Evolutionary conservation across 331 rosid genomes (phyloP).

Genomic region (Cydonia oblonga): DNA sequence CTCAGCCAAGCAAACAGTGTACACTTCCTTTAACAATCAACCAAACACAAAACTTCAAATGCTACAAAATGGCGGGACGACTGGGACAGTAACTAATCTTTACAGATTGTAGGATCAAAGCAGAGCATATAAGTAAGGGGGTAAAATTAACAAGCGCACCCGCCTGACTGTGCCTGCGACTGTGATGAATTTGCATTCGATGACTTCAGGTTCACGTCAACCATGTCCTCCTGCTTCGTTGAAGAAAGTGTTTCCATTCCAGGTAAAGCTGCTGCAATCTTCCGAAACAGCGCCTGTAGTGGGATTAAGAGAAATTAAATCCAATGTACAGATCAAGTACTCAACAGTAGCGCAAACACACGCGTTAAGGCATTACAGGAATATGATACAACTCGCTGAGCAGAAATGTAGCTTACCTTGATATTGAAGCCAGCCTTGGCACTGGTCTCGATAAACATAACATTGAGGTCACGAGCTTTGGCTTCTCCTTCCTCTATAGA

Average conservation of each 20-base stretch:
- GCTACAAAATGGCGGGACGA: background rate
- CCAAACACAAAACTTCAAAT: background rate
- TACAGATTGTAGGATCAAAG: conserved; percentile 1
- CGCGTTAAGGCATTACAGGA: background rate
- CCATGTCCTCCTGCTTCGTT: conserved; percentile 96
- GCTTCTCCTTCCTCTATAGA: conserved; percentile 96
- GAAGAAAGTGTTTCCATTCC: conserved; percentile 98
- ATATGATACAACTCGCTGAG: background rate
- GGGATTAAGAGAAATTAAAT: conserved; percentile 6
- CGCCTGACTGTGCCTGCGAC: conserved; percentile 67
- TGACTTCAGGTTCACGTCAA: conserved; percentile 90
- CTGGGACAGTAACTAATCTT: background rate
- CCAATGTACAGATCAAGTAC: background rate
- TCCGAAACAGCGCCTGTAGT: conserved; percentile 83
- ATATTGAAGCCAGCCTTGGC: conserved; percentile 97
- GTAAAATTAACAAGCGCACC: conserved; percentile 56
- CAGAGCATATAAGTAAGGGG: background rate
- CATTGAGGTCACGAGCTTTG: conserved; percentile 75
- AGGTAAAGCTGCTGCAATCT: conserved; percentile 96
- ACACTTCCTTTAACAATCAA: background rate
- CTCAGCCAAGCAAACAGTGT: background rate
- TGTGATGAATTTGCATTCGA: conserved; percentile 39
- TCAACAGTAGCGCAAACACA: background rate
- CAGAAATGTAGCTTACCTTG: conserved; percentile 35
- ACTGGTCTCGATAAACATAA: conserved; percentile 96